Evolutionary conservation across 495 filamentous ascomycete species (phyloP), one percentile per base, ranked within the genome.

Genomic region (Achaetomiella virescens): DNA sequence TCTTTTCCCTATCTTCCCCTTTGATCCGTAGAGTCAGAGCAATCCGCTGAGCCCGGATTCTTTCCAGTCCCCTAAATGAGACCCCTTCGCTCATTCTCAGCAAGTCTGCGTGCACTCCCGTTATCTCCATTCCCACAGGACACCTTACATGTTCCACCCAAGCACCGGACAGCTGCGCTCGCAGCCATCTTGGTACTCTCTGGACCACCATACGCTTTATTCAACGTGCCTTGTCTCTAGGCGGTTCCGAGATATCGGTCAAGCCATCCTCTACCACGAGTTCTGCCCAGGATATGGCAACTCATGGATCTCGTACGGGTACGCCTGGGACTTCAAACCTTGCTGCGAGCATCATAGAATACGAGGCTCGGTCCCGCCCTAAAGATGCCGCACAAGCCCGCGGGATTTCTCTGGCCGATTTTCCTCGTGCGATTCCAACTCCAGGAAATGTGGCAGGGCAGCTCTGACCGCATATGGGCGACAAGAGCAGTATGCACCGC

Each of bases 21-120:
- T n/a, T n/a, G n/a, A n/a, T n/a, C n/a, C n/a, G n/a, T n/a, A n/a
- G n/a, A n/a, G n/a, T n/a, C n/a, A n/a, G n/a, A n/a, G n/a, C n/a
- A n/a, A n/a, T n/a, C n/a, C n/a, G n/a, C n/a, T n/a, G n/a, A n/a
- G n/a, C n/a, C 27, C 27, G 5, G 9, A 31, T 9, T 31, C 50
- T 61, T 50, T 48, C 50, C 44, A 52, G 31, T 45, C 55, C 58
- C 45, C 55, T 55, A 52, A 47, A 44, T 22, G 60, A 62, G 47
- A 55, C 54, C 31, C 40, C 58, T 35, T 52, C 18, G 31, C 55
- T 62, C 37, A 58, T 62, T 42, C 45, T 62, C n/a, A 41, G 55
- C 55, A 58, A 58, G 55, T 62, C 40, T 58, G 60, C 47, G 40
- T 52, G 24, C 59, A 61, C 54, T 61, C 54, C 22, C 59, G 49